Evolutionary conservation across 2,329 filamentous ascomycete genomes (phyloP).

Genomic region (Scedosporium dehoogii): DNA sequence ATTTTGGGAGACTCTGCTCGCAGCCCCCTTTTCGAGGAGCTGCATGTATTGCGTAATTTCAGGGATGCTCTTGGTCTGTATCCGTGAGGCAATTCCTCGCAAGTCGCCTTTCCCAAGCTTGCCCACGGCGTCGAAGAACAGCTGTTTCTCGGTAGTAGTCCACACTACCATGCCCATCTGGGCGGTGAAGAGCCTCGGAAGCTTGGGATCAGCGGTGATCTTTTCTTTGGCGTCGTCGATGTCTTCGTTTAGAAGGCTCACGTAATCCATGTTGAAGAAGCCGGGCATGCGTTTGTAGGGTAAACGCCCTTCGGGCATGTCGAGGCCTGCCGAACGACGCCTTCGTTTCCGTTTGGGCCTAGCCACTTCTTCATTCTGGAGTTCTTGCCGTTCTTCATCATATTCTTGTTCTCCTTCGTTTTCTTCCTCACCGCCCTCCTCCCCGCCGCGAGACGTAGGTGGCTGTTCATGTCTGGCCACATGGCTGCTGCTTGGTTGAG

Average conservation of each 20-base stretch:
- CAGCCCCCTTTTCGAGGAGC: slow-evolving; percentile 37
- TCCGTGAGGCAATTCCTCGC: slow-evolving; percentile 47
- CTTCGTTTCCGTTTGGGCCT: background rate
- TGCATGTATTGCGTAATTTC: slow-evolving; percentile 65
- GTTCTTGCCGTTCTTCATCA: background rate
- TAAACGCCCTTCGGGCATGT: slow-evolving; percentile 10
- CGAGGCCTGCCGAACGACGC: background rate
- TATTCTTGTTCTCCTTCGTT: background rate
- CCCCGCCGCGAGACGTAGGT: background rate
- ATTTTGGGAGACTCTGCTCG: slow-evolving; percentile 31
- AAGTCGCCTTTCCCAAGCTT: slow-evolving; percentile 55
- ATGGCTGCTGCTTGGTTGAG: background rate
- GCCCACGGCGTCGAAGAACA: slow-evolving; percentile 56
- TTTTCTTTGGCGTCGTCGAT: slow-evolving; percentile 40
- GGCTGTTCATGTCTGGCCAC: background rate
- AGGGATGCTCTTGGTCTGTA: slow-evolving; percentile 62
- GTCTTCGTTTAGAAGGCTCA: slow-evolving; percentile 44
- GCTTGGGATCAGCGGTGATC: slow-evolving; percentile 15
- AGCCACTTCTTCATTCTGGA: background rate
- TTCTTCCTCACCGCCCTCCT: background rate
- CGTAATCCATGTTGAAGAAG: slow-evolving; percentile 34
- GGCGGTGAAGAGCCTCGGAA: slow-evolving; percentile 18
- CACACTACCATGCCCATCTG: slow-evolving; percentile 64
- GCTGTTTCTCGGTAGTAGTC: slow-evolving; percentile 59
- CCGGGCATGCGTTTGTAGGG: slow-evolving; percentile 37